Evolutionary conservation across 768 basidiomycete species (phyloP).

Genomic region (Cystofilobasidium capitatum): DNA sequence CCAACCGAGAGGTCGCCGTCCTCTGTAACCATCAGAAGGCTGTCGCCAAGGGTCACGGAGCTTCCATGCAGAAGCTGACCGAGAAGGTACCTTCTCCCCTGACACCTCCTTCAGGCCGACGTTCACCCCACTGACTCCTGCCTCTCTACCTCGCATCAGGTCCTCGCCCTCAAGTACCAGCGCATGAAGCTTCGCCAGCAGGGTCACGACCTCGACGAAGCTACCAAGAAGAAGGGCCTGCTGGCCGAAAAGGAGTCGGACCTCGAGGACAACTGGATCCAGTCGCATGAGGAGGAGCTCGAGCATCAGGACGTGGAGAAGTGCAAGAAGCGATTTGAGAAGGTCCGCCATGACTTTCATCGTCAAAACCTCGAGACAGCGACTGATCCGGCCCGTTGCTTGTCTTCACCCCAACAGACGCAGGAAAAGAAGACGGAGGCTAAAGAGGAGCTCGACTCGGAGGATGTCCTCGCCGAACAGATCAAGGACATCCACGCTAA

Average conservation of each 20-base stretch:
- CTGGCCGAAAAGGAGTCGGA: slow-evolving; percentile 81
- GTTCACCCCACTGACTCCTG: neutral
- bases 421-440: slow-evolving; percentile 19
- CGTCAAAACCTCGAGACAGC: too few species aligned
- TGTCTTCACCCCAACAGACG: neutral
- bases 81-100: slow-evolving; percentile 56
- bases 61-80: slow-evolving; percentile 86
- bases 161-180: slow-evolving; percentile 84
- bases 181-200: slow-evolving; percentile 91
- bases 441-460: slow-evolving; percentile 6
- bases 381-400: too few species aligned
- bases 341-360: too few species aligned
- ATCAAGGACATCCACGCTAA: slow-evolving; percentile 35
- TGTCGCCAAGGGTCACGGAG: slow-evolving; percentile 82
- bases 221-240: slow-evolving; percentile 66
- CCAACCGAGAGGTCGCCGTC: slow-evolving; percentile 93
- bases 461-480: slow-evolving; percentile 39
- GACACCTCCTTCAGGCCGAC: neutral
- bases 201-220: slow-evolving; percentile 65
- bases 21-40: slow-evolving; percentile 98
- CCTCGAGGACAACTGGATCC: slow-evolving; percentile 84
- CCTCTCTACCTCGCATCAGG: slow-evolving; percentile 44
- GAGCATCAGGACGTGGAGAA: slow-evolving; percentile 79
- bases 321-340: slow-evolving; percentile 84
- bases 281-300: slow-evolving; percentile 62